These are phyloP conservation scores for Arctostaphylos glauca DNA, from an alignment of 148 eudicot genomes.

Conservation along the genomic window DNA sequence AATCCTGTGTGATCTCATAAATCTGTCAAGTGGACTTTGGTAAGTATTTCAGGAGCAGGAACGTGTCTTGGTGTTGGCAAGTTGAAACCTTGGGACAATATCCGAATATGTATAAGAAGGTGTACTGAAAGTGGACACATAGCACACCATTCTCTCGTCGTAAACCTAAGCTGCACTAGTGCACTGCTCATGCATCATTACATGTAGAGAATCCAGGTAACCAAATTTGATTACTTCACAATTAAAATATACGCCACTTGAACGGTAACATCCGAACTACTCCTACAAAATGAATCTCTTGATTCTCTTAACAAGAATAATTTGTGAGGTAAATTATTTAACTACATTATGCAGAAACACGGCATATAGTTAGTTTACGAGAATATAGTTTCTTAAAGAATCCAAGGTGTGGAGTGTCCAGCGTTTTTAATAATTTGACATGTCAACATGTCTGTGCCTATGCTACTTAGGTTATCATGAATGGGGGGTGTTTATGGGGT, in stretches of 20 bases:
- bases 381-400: not conserved
- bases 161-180: not conserved
- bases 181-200: not conserved
- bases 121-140: not conserved
- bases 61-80: not conserved
- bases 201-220: not conserved
- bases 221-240: not conserved
- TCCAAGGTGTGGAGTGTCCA: not conserved
- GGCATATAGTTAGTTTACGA: not conserved
- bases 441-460: not conserved
- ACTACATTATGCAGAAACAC: not conserved
- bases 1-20: not conserved
- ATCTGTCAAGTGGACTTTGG: no score
- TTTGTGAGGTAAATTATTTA: no score
- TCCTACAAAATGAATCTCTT: not conserved
- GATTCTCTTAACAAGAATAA: not conserved
- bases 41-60: not conserved
- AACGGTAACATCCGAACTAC: not conserved
- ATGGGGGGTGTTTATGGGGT: not conserved
- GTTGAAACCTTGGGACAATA: not conserved
- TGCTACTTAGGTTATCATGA: not conserved
- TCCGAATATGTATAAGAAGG: not conserved
- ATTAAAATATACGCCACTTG: not conserved
- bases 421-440: not conserved
- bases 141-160: not conserved